Conservation (phyloP, 2,329 filamentous ascomycete genomes). For the Didymellaceae sp. region DNA sequence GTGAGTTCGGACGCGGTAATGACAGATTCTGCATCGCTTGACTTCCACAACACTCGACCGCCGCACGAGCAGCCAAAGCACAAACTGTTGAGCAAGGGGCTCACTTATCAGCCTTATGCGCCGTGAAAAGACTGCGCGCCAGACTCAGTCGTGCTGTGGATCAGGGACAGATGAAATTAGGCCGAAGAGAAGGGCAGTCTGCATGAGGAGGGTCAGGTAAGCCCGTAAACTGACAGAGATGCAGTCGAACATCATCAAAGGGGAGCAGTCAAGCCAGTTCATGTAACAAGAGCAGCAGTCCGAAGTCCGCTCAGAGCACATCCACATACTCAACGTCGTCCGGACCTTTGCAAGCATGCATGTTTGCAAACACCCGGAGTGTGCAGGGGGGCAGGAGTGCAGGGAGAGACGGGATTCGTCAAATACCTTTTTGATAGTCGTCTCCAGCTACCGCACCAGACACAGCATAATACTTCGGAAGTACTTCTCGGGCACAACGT, state of each 20-base stretch:
- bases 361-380: not conserved
- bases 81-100: constrained; percentile 34
- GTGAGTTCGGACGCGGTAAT: constrained; percentile 46
- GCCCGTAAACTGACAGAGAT: constrained; percentile 33
- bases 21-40: constrained; percentile 53
- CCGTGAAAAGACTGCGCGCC: constrained; percentile 23
- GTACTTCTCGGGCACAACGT: not conserved
- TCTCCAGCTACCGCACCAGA: constrained; percentile 2
- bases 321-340: not conserved
- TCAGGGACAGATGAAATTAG: constrained; percentile 28
- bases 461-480: constrained; percentile 1
- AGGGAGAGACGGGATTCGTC: constrained; percentile 7
- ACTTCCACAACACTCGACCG: constrained; percentile 45
- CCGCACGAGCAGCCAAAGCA: constrained; percentile 45
- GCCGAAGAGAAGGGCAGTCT: constrained; percentile 35
- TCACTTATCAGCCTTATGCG: constrained; percentile 27
- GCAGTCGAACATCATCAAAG: constrained; percentile 22
- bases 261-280: constrained; percentile 10
- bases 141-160: constrained; percentile 26
- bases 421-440: constrained; percentile 23
- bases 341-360: constrained; percentile 12
- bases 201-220: constrained; percentile 43
- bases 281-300: constrained; percentile 1
- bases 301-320: not conserved
- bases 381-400: constrained; percentile 12